phyloP scores from a whole-genome alignment of 805 yeast genomes.

The Candida arabinofermentans region DNA sequence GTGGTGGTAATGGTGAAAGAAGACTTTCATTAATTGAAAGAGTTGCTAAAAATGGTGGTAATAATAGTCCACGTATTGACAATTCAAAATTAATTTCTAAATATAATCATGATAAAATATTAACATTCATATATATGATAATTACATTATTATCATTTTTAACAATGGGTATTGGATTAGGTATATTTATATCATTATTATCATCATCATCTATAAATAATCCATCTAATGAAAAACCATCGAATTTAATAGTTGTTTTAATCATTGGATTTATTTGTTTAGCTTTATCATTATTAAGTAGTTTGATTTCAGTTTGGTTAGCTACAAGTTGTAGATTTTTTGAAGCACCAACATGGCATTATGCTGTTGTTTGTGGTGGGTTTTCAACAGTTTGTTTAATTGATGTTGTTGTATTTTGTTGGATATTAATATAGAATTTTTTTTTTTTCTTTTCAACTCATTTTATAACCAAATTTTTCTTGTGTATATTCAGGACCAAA shows the following conservation, averaged over 20 bases:
- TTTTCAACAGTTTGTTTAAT: conserved; percentile 34
- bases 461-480: conserved; percentile 29
- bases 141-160: conserved; percentile 37
- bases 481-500: conserved; percentile 56
- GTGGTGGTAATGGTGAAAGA: not conserved
- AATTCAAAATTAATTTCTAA: conserved; percentile 12
- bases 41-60: not conserved
- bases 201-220: conserved; percentile 4
- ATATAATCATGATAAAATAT: conserved; percentile 38
- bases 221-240: conserved; percentile 5
- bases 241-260: conserved; percentile 24
- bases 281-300: conserved; percentile 37
- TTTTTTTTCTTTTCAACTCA: not conserved
- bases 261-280: conserved; percentile 38
- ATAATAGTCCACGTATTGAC: not conserved
- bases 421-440: not conserved
- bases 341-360: conserved; percentile 39
- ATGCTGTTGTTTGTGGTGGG: conserved; percentile 38
- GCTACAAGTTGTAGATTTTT: conserved; percentile 34
- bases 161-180: conserved; percentile 41
- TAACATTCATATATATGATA: conserved; percentile 41
- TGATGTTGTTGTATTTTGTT: not conserved
- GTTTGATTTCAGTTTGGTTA: conserved; percentile 42
- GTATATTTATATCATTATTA: conserved; percentile 33
- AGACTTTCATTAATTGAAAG: not conserved